A percentile compares a stretch with the other conserved stretches of the same genome.
phyloP scores from a whole-genome alignment of 257 asterid species.

The Primulina tabacum region DNA sequence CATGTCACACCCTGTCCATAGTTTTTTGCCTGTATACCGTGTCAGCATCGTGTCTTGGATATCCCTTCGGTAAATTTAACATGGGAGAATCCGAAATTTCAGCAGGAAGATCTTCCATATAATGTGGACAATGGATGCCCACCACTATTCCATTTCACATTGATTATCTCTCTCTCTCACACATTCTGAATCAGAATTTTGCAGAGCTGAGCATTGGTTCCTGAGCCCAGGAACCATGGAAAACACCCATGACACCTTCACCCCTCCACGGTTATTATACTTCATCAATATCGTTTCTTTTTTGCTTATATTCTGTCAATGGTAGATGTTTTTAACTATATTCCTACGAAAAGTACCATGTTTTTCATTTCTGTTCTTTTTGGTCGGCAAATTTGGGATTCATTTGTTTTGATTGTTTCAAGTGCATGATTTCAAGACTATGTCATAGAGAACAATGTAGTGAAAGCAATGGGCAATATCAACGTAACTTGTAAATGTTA shows the following conservation, averaged over 20 bases:
- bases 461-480: no score
- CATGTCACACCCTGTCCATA: not conserved
- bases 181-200: conserved; percentile 24
- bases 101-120: conserved; percentile 33
- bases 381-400: not conserved
- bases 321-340: not conserved
- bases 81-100: conserved; percentile 31
- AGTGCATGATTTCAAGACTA: not conserved
- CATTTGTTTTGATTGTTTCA: not conserved
- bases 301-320: not conserved
- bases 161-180: conserved; percentile 22
- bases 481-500: not conserved
- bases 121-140: conserved; percentile 20
- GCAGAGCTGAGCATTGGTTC: conserved; percentile 39
- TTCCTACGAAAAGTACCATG: conserved; percentile 4
- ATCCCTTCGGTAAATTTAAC: conserved; percentile 10
- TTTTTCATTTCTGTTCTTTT: not conserved
- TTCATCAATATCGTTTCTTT: not conserved
- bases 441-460: no score
- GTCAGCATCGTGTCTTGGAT: conserved; percentile 16
- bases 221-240: conserved; percentile 67
- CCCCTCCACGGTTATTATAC: conserved; percentile 43
- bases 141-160: conserved; percentile 26
- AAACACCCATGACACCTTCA: conserved; percentile 34
- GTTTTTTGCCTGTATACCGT: conserved; percentile 14